Base-by-base conservation (phyloP, 1,284 basidiomycete genomes). In the Marasmius fiardii region DNA sequence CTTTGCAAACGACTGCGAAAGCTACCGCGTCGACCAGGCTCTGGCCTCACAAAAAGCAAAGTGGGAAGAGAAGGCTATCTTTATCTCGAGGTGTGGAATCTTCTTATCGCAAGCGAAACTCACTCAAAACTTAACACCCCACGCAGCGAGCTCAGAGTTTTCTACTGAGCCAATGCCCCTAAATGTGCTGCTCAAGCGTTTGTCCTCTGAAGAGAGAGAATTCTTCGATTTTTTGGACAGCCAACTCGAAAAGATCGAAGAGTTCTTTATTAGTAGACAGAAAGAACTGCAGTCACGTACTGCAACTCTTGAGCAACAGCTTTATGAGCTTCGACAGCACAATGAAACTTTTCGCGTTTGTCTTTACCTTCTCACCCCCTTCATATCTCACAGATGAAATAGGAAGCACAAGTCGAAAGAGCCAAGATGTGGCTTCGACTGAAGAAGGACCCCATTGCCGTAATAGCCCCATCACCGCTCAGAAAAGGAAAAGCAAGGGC, bases 161-260 rank as follows among this genome's bases (percentile, higher is more conserved):
- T 10, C 4, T 10, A 31, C 4, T 16, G 48, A 24, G 4, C 62
- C 66, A 3, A 63, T 78, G 3, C 72, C 82, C 6, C 60, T 90
- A 14, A 73, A 74, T 20, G 75, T 81, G 24, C 68, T 90, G 7
- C 63, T 86, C 5, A 72, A 76, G 1, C 69, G 76, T 8, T 70
- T 91, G 20, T 75, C 80, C 3, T 77, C 83, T 0, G 74, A 81
- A 35, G 87, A 95, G 64, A 68, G 74, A 44, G 76, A 76, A 2
- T 96, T 94, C 71, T 90, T 96, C 61, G 78, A 83, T 5, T 76
- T 83, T 37, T 77, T 96, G 2, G 88, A 95, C 61, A 67, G 67
- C 0, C 85, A 96, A 67, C 73, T 95, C 0, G 83, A 87, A 54
- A 93, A 96, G 74, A 83, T 95, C 21, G 88, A 94, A 64, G 72